A percentile compares a stretch with the other conserved stretches of the same genome.
These are phyloP conservation scores for Macaranga tanarius DNA, from an alignment of 441 rosid genomes.

Conservation along the genomic window DNA sequence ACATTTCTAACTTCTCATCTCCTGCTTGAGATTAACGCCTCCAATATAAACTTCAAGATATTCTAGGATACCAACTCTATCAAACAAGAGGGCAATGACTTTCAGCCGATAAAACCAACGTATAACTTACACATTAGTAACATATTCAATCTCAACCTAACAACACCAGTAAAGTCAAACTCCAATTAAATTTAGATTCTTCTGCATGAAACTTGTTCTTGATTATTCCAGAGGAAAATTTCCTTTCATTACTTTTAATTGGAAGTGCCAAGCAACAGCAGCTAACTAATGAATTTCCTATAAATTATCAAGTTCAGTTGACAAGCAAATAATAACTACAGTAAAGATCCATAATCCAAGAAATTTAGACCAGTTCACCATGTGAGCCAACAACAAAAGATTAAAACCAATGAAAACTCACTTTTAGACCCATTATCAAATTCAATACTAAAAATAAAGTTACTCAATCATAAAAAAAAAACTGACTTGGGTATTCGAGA, in stretches of 20 bases:
- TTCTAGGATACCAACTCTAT: background rate
- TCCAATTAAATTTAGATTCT: background rate
- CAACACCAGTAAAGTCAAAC: background rate
- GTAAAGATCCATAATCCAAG: background rate
- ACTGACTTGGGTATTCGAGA: conserved; percentile 63
- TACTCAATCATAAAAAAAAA: conserved; percentile 17
- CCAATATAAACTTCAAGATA: conserved; percentile 1
- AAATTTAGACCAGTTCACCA: background rate
- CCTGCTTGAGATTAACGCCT: conserved; percentile 8
- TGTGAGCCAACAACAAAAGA: conserved; percentile 10
- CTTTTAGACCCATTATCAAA: conserved; percentile 16
- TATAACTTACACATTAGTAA: background rate
- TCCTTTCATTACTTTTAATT: conserved; percentile 12
- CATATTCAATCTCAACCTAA: conserved; percentile 6
- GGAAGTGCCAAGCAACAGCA: conserved; percentile 21
- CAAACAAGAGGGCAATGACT: conserved; percentile 1
- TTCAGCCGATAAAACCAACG: conserved; percentile 6
- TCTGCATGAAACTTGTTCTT: background rate
- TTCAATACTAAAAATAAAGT: conserved; percentile 4
- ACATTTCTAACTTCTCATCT: conserved; percentile 2
- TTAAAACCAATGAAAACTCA: conserved; percentile 6
- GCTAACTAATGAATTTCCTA: conserved; percentile 3
- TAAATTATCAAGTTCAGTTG: conserved; percentile 11
- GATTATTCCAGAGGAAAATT: conserved; percentile 3
- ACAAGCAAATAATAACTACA: conserved; percentile 13